Percentiles rank a stretch among this genome's conserved stretches.
Conservation (phyloP, 345 rosid genomes). For the thale cress (Arabidopsis thaliana) region DNA sequence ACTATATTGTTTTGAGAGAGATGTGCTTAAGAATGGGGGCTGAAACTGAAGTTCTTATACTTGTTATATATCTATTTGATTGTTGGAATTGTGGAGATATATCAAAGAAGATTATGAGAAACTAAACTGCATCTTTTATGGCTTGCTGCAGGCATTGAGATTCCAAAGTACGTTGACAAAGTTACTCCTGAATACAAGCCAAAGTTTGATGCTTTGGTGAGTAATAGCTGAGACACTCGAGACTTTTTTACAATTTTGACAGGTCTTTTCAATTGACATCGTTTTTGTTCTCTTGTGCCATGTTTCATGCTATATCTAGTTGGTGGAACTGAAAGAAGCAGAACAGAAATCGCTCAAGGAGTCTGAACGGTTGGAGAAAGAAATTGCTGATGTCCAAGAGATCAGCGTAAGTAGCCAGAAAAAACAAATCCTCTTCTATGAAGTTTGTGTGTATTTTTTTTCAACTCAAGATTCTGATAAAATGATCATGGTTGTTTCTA, state of each 20-base stretch:
- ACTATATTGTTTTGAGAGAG: neutral
- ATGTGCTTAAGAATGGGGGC: neutral
- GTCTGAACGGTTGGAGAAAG: conserved; percentile 84
- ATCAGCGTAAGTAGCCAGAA: conserved; percentile 60
- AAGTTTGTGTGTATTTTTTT: neutral
- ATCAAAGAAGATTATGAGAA: neutral
- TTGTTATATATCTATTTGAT: neutral
- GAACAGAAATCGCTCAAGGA: conserved; percentile 83
- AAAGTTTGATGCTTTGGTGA: conserved; percentile 88
- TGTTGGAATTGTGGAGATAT: neutral
- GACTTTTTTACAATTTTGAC: neutral
- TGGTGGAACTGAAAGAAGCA: conserved; percentile 93
- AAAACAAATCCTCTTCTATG: neutral
- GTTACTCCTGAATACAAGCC: conserved; percentile 96
- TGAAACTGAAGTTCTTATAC: conserved; percentile 1
- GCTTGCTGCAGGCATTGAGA: conserved; percentile 64
- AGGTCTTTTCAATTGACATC: conserved; percentile 1
- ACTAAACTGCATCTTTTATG: neutral
- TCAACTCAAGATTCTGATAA: conserved; percentile 18
- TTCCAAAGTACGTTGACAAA: conserved; percentile 86
- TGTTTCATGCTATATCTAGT: conserved; percentile 46
- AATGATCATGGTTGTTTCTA: neutral
- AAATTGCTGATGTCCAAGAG: conserved; percentile 84
- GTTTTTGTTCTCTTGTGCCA: neutral
- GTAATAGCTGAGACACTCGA: conserved; percentile 29